phyloP scores from a whole-genome alignment of 106 monocot genomes.

The Chionographis japonica region DNA sequence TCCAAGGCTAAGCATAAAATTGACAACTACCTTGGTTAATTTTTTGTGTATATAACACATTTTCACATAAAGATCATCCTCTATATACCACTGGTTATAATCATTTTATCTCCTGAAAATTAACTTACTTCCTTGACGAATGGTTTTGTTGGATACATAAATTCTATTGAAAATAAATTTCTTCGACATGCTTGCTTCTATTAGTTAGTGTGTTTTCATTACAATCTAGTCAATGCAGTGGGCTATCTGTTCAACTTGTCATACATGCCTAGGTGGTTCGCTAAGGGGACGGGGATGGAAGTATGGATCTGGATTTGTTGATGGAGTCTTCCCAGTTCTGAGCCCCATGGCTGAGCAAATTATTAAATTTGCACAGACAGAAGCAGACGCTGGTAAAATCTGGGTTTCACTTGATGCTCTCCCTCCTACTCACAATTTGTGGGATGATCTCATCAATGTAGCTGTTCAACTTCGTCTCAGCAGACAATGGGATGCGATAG shows the following conservation, averaged over 20 bases:
- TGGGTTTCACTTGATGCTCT: slow-evolving; percentile 53
- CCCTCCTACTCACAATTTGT: slow-evolving; percentile 63
- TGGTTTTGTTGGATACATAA: too few relatives aligned
- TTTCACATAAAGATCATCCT: too few relatives aligned
- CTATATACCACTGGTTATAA: too few relatives aligned
- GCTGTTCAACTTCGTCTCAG: slow-evolving; percentile 78
- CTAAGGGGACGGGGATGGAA: slow-evolving; percentile 81
- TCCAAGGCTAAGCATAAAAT: too few relatives aligned
- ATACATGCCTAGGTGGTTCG: slow-evolving; percentile 50
- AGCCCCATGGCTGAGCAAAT: slow-evolving; percentile 77
- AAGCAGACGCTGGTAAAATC: slow-evolving; percentile 39
- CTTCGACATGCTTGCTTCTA: too few relatives aligned
- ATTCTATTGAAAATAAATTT: too few relatives aligned
- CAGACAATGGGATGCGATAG: slow-evolving; percentile 70
- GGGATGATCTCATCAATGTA: slow-evolving; percentile 81
- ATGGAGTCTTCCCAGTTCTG: slow-evolving; percentile 84
- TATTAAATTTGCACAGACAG: slow-evolving; percentile 49
- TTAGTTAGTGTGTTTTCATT: too few relatives aligned
- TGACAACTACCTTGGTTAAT: too few relatives aligned
- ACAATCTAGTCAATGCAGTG: too few relatives aligned
- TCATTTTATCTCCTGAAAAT: too few relatives aligned
- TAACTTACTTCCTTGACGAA: too few relatives aligned
- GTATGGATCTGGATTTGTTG: slow-evolving; percentile 92
- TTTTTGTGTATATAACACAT: too few relatives aligned
- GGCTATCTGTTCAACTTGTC: background rate